Base-by-base conservation (phyloP, 345 rosid genomes). In the Linum tenue region DNA sequence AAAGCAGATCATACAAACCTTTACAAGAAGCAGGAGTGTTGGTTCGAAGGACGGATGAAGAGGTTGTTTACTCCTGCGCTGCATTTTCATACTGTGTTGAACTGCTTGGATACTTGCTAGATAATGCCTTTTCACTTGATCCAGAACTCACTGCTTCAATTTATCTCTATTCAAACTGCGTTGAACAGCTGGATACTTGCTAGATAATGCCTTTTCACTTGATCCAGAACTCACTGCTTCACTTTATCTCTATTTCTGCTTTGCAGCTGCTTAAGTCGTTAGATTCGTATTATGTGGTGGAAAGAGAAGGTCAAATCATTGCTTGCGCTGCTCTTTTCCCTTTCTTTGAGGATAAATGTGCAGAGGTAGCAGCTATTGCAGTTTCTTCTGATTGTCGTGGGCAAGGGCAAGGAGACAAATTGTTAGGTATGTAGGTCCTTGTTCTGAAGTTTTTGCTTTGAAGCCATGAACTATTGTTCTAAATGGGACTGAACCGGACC, bases 291-390 rank as follows among this genome's bases (percentile, higher is more conserved):
- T 50, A 73, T 67, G 96, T 90, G 60, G 81, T 90, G 78, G 98
- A 92, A 77, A 81, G 98, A 60, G 98, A 91, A 81, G 95, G 98
- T 57, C 96, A 92, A 70, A 75, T 92, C 44, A 88, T 92, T 12
- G 97, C 97, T 50, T 88, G 96, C 73, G 96, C 97, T 62, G 98
- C 98, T 63, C 81, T 92, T 73, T 85, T 92, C 62, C 96, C 94
- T 37, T 88, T 82, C 77, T 83, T 76, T 70, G 77, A 86, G 70
- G 96, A 86, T 2, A 86, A 85, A 65, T 88, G 96, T 61, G 97
- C 97, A 67, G 97, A 92, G 77, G 86, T 92, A 71, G 97, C 98
- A 60, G 86, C 94, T 66, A 88, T 92, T 59, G 98, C 92, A 7
- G 97, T 92, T 75, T 79, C 97, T 68, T 74, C 96, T 50, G 97